Evolutionary conservation across 177 flowering plant genomes (phyloP), one percentile per base, ranked within the genome.

Genomic region (Vitis hybrid): DNA sequence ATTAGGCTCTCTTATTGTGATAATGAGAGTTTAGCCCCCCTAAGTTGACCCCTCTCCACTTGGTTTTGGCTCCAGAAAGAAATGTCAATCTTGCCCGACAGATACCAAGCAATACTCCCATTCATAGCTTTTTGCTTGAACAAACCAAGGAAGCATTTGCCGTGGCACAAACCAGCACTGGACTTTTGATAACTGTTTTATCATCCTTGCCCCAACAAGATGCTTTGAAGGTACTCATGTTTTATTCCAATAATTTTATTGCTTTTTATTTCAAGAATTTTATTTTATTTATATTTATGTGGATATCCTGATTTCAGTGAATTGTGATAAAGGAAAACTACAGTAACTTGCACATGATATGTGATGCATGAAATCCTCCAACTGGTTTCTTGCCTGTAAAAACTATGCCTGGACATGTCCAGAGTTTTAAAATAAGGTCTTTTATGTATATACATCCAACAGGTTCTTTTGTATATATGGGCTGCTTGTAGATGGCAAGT

Each of bases 81-180:
- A 68, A 75, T 76, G 68, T 78, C 52, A 71, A 30, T 71, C 75
- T 70, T 65, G 77, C 77, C 11, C 87, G 82, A 68, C 86, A 82
- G 64, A 50, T 69, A 32, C 81, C 80, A 21, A 79, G 62, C 58
- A 87, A 83, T 45, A 55, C 80, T 72, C 91, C 88, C 45, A 73
- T 62, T 4, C 84, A 68, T 67, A 79, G 70, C 70, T 87, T 89
- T 77, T 80, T 97, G 15, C 80, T 85, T 58, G 98, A 91, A 72
- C 93, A 92, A 74, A 89, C 90, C 23, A 94, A 94, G 86, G 97
- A 92, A 82, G 93, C 91, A 59, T 94, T 94, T 85, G 92, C 91
- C 74, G 89, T 94, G 59, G 97, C 99, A 64, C 85, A 88, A 59
- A 94, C 92, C 81, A 89, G 97, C 66, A 80, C 92, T 67, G 99